Evolutionary conservation across 129 eudicot species (phyloP).

Genomic region (Centrapalus pauciflorus): DNA sequence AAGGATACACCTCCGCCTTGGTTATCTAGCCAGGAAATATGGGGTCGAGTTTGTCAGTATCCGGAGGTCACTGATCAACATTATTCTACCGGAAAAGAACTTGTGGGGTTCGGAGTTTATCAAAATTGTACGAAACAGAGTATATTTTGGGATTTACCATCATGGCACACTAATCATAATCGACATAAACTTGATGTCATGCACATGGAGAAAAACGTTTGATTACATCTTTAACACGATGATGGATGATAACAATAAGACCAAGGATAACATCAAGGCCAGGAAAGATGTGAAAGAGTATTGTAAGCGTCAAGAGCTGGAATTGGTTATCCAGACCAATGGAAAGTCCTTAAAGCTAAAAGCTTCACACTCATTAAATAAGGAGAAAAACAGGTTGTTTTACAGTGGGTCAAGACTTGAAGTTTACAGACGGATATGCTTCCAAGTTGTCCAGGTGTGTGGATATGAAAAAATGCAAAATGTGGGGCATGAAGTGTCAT

Average conservation of each 20-base stretch:
- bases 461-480: background rate
- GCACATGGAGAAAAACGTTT: slow-evolving; percentile 27
- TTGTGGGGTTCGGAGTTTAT: background rate
- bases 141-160: slow-evolving; percentile 20
- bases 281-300: background rate
- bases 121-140: slow-evolving; percentile 17
- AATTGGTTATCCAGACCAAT: background rate
- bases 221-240: slow-evolving; percentile 15
- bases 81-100: background rate
- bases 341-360: background rate
- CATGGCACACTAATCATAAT: background rate
- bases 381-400: background rate
- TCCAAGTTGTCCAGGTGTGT: slow-evolving; percentile 4
- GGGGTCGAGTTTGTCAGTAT: background rate
- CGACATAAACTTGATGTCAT: slow-evolving; percentile 26
- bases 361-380: background rate
- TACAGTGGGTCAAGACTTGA: background rate
- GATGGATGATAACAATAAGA: slow-evolving; percentile 19
- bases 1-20: background rate
- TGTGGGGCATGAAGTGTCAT: background rate
- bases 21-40: background rate
- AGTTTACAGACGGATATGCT: background rate
- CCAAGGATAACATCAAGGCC: slow-evolving; percentile 17
- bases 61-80: background rate
- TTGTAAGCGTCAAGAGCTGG: background rate